A percentile compares a stretch with the other conserved stretches of the same genome.
phyloP scores from a whole-genome alignment of 139 green algal genomes.

The Chlorella sorokiniana region DNA sequence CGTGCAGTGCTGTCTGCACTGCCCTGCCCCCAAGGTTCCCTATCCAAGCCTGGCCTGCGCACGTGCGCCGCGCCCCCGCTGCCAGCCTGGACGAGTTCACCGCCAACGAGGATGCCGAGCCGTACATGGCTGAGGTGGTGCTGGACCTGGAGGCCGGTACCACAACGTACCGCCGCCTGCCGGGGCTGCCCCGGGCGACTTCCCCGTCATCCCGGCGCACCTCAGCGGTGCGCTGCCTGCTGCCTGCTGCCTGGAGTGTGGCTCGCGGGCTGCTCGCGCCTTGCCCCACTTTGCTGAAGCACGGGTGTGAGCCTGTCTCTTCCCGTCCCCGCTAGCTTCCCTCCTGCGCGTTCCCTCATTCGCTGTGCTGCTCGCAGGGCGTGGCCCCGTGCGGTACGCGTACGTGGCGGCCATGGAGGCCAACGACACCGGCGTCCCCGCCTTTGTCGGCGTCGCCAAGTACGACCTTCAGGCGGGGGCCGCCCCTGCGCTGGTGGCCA shows the following conservation, averaged over 20 bases:
- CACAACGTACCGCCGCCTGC: slow-evolving; percentile 29
- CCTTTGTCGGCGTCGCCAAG: slow-evolving; percentile 72
- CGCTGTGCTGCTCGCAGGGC: too few species aligned
- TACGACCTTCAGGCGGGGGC: slow-evolving; percentile 58
- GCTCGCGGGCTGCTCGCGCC: background rate
- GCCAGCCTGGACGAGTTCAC: slow-evolving; percentile 45
- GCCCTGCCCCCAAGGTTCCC: background rate
- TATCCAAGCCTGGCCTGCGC: background rate
- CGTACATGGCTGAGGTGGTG: slow-evolving; percentile 41
- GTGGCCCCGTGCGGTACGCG: slow-evolving; percentile 33
- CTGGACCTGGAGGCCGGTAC: slow-evolving; percentile 56
- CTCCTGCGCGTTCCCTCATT: too few species aligned
- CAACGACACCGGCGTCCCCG: slow-evolving; percentile 13
- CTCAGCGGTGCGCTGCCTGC: background rate
- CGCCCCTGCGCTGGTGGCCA: slow-evolving; percentile 33
- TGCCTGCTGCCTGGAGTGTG: background rate
- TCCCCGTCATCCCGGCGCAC: slow-evolving; percentile 44
- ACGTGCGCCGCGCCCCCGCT: background rate
- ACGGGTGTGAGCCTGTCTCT: too few species aligned
- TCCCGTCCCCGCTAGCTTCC: too few species aligned
- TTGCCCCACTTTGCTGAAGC: too few species aligned
- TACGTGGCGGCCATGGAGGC: slow-evolving; percentile 40
- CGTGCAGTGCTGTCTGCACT: background rate
- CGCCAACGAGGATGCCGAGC: background rate
- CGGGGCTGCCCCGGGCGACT: slow-evolving; percentile 52